phyloP scores from a whole-genome alignment of 345 rosid species.

The Ceriops decandra region DNA sequence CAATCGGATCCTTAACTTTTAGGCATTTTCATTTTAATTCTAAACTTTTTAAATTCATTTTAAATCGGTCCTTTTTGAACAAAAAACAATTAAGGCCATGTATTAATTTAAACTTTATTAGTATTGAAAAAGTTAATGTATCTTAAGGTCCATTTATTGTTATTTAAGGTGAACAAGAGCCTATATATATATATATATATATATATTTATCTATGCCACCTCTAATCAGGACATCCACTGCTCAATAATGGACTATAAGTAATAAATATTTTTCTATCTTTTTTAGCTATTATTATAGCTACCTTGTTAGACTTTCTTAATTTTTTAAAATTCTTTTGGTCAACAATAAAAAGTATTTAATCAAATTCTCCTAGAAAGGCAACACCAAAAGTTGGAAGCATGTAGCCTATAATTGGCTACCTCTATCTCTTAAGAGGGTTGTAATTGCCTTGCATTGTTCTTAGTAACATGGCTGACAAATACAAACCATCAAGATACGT shows the following conservation, averaged over 20 bases:
- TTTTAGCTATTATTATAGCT: background rate
- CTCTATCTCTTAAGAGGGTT: constrained; percentile 17
- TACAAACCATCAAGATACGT: constrained; percentile 29
- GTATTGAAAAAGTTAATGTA: too few relatives aligned
- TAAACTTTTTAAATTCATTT: too few relatives aligned
- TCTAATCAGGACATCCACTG: background rate
- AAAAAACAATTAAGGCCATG: too few relatives aligned
- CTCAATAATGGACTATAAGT: background rate
- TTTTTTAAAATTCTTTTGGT: background rate
- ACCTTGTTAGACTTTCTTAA: background rate
- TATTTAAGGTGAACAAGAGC: too few relatives aligned
- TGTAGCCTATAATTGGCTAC: constrained; percentile 12
- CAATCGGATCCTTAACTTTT: too few relatives aligned
- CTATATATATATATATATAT: too few relatives aligned
- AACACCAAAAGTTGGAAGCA: constrained; percentile 1
- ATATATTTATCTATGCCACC: too few relatives aligned
- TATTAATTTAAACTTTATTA: too few relatives aligned
- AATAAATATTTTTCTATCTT: background rate
- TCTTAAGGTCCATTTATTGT: too few relatives aligned
- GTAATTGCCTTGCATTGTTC: constrained; percentile 16
- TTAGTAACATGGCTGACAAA: constrained; percentile 34
- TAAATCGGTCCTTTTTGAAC: too few relatives aligned
- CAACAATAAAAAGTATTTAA: background rate
- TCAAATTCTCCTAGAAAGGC: background rate
- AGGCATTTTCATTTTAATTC: too few relatives aligned